Base-by-base conservation (phyloP, 2,329 filamentous ascomycete species). In the Hypomyces perniciosus region DNA sequence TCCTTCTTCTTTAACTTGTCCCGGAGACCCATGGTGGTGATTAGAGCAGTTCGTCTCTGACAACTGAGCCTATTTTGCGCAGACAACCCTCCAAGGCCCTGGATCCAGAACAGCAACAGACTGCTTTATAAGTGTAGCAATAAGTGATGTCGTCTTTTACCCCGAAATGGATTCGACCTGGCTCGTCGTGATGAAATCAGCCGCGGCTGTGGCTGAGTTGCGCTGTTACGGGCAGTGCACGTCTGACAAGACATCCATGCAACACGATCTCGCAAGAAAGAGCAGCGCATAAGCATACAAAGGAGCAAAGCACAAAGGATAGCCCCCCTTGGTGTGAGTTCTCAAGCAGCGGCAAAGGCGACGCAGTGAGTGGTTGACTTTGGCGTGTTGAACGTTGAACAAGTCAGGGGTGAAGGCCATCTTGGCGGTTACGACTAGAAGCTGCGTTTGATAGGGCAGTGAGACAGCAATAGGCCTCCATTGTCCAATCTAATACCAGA, bases 1-100 rank as follows among this genome's bases (percentile, higher is more conserved):
- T 78, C 72, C 65, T 78, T 80, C 64, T 78, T 81, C 66, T 71
- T 76, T 46, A 82, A 65, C 58, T 78, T 66, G 56, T 79, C 76
- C 57, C 74, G 75, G 51, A 81, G 64, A 12, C 72, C 77, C 74
- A 80, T 80, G 39, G 54, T 60, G 43, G 41, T 30, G 2, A 9
- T 42, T 42, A 10, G 26, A 44, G 49, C 34, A 31, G 6, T 33
- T 10, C 7, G 7, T 30, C 27, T 33, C 34, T 13, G 34, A 37
- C 28, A 33, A 45, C 20, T 20, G 20, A 20, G 20, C 20, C 20
- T 20, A 20, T 20, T 20, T 20, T 20, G 20, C 2, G 20, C 20
- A 20, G 20, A 20, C 20, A 20, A 20, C 20, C 20, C 20, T 20
- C 20, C 20, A 20, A 20, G 20, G 20, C 20, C 20, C 20, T 20